A percentile compares a stretch with the other conserved stretches of the same genome.
These are phyloP conservation scores for Prunus padus DNA, from an alignment of 306 rosid genomes.

Conservation along the genomic window DNA sequence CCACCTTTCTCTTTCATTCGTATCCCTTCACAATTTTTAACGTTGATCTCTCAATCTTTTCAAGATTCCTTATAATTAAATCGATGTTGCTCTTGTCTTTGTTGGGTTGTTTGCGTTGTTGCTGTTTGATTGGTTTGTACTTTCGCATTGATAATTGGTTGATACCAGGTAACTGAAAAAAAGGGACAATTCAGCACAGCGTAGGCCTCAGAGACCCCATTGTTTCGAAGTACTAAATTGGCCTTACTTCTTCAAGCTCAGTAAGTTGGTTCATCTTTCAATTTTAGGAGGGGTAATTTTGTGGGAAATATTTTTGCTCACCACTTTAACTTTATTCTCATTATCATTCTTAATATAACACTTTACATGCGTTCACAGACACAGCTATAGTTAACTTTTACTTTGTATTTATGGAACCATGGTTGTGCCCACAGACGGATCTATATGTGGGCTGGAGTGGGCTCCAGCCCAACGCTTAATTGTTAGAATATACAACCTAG, in stretches of 20 bases:
- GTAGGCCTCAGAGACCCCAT: not conserved
- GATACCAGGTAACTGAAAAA: slow-evolving; percentile 10
- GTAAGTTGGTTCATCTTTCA: not conserved
- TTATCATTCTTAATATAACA: too few species aligned
- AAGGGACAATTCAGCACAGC: slow-evolving; percentile 26
- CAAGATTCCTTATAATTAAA: slow-evolving; percentile 28
- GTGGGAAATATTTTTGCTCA: too few species aligned
- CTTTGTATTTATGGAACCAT: too few species aligned
- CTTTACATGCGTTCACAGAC: too few species aligned
- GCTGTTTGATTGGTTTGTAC: slow-evolving; percentile 31
- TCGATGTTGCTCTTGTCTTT: slow-evolving; percentile 22
- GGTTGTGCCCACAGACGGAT: too few species aligned
- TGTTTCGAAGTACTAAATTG: not conserved
- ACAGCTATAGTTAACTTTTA: too few species aligned
- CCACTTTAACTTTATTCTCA: too few species aligned
- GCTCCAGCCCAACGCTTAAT: too few species aligned
- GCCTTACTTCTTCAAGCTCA: not conserved
- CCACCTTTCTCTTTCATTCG: slow-evolving; percentile 10
- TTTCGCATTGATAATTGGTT: slow-evolving; percentile 20
- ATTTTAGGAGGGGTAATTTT: not conserved
- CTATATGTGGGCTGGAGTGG: too few species aligned
- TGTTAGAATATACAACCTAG: too few species aligned
- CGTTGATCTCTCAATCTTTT: slow-evolving; percentile 21
- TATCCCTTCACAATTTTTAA: slow-evolving; percentile 4
- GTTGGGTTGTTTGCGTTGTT: slow-evolving; percentile 25